Conservation (phyloP, 164 flowering plant genomes). For the Chimonanthus salicifolius region DNA sequence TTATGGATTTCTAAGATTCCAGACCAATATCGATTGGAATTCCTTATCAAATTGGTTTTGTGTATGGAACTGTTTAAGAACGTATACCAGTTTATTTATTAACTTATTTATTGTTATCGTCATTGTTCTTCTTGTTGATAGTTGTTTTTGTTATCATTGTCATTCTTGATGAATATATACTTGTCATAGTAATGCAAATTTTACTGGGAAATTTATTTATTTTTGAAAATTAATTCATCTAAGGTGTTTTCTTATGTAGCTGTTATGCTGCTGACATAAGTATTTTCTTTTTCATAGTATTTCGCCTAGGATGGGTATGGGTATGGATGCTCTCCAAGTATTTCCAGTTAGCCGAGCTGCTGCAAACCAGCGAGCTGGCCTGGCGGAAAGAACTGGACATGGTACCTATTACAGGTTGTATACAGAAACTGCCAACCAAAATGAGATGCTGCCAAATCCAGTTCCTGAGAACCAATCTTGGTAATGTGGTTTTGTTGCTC, state of each 20-base stretch:
- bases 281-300: neutral
- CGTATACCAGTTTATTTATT: too few relatives aligned
- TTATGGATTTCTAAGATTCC: too few relatives aligned
- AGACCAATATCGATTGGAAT: too few relatives aligned
- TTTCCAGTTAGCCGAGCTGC: constrained; percentile 90
- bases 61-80: too few relatives aligned
- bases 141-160: too few relatives aligned
- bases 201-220: too few relatives aligned
- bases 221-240: neutral
- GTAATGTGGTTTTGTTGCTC: constrained; percentile 79
- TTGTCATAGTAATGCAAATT: too few relatives aligned
- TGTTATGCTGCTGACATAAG: neutral
- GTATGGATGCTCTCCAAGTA: constrained; percentile 89
- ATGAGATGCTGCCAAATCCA: constrained; percentile 83
- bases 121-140: too few relatives aligned
- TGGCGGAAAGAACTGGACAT: constrained; percentile 95
- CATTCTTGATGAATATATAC: too few relatives aligned
- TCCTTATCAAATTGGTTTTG: too few relatives aligned
- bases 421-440: constrained; percentile 72
- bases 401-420: constrained; percentile 84
- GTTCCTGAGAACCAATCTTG: constrained; percentile 95
- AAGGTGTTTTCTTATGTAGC: neutral
- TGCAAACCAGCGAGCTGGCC: constrained; percentile 91
- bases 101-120: too few relatives aligned
- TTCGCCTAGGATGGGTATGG: constrained; percentile 62